These are phyloP conservation scores for Argentina anserina DNA, from an alignment of 306 rosid species.

Conservation along the genomic window DNA sequence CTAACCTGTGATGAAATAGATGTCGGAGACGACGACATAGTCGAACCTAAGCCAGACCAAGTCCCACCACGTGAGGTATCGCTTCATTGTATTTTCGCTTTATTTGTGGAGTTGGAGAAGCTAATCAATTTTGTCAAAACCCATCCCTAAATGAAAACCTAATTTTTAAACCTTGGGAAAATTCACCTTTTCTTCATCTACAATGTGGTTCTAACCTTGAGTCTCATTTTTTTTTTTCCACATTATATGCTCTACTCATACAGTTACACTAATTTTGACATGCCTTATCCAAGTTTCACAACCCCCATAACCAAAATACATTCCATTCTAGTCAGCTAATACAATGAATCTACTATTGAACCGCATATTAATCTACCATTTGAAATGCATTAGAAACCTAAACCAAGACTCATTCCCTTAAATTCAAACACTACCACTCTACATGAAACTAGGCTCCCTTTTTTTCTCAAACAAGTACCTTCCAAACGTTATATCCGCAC, in stretches of 20 bases:
- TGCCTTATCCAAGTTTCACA: not conserved
- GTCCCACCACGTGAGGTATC: slow-evolving; percentile 90
- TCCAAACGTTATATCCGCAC: too few relatives aligned
- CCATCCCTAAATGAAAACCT: not conserved
- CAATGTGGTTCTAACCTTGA: not conserved
- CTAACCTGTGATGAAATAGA: slow-evolving; percentile 78
- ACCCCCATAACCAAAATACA: not conserved
- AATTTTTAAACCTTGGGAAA: not conserved
- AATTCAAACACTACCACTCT: not conserved
- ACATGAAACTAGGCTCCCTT: not conserved
- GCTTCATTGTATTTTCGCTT: slow-evolving; percentile 61
- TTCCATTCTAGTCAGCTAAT: not conserved
- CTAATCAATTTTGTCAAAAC: slow-evolving; percentile 10
- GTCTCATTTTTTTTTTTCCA: not conserved
- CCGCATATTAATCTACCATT: too few relatives aligned
- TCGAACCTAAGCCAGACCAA: slow-evolving; percentile 81
- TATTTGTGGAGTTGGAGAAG: slow-evolving; percentile 57
- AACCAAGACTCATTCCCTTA: not conserved
- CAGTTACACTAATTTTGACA: not conserved
- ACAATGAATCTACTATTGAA: too few relatives aligned
- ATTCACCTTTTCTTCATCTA: not conserved
- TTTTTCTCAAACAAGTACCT: too few relatives aligned
- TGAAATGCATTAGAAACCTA: not conserved
- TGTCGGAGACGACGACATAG: slow-evolving; percentile 87
- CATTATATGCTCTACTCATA: not conserved